Conservation (phyloP, 1,284 basidiomycete genomes). For the Leccinum angustisporum region DNA sequence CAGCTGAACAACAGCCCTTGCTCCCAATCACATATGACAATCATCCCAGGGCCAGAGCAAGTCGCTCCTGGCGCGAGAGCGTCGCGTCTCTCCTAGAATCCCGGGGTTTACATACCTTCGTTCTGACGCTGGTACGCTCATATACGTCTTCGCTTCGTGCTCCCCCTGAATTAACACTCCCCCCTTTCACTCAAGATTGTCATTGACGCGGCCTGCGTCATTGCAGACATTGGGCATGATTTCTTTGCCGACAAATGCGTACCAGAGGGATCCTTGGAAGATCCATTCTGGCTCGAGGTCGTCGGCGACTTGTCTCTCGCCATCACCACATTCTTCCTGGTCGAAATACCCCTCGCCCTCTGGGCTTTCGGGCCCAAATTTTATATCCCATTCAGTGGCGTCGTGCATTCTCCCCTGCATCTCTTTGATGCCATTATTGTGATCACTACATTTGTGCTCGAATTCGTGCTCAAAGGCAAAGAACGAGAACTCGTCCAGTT, state of each 20-base stretch:
- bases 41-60: constrained; percentile 11
- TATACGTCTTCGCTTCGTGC: constrained; percentile 14
- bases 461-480: constrained; percentile 62
- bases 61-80: constrained; percentile 36
- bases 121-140: constrained; percentile 56
- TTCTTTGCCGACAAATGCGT: constrained; percentile 57
- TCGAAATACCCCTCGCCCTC: constrained; percentile 70
- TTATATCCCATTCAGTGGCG: constrained; percentile 56
- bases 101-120: constrained; percentile 49
- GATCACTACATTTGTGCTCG: constrained; percentile 68
- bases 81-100: constrained; percentile 55
- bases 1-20: constrained; percentile 58
- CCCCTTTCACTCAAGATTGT: constrained; percentile 45
- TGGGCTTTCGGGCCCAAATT: constrained; percentile 61
- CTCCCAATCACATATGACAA: constrained; percentile 38
- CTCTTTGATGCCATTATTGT: constrained; percentile 73
- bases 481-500: constrained; percentile 69
- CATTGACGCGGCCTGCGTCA: constrained; percentile 64
- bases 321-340: constrained; percentile 70
- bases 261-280: constrained; percentile 43
- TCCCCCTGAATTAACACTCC: constrained; percentile 10
- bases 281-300: constrained; percentile 61
- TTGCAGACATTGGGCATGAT: constrained; percentile 67
- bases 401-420: constrained; percentile 60
- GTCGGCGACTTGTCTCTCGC: constrained; percentile 60